A percentile compares a stretch with the other conserved stretches of the same genome.
These are phyloP conservation scores for Phanerochaete carnosa DNA, from an alignment of 768 basidiomycete genomes.

Conservation along the genomic window DNA sequence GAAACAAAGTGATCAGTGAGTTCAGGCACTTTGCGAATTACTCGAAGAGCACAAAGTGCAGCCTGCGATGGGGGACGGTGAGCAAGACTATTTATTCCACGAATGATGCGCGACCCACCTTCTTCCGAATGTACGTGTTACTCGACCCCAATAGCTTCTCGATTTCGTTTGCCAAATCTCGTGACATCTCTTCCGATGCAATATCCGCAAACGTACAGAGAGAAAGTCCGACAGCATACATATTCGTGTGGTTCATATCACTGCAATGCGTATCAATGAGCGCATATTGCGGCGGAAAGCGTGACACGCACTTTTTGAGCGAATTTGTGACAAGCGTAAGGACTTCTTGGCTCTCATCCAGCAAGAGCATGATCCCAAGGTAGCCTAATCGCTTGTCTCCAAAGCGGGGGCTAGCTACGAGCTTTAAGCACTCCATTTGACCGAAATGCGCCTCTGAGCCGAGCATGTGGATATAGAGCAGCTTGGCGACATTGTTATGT, in stretches of 20 bases:
- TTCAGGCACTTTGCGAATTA: slow-evolving; percentile 95
- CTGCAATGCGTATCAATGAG: slow-evolving; percentile 38
- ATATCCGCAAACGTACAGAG: slow-evolving; percentile 99
- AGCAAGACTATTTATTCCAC: not conserved
- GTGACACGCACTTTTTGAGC: slow-evolving; percentile 80
- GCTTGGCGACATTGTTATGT: slow-evolving; percentile 96
- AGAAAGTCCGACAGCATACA: slow-evolving; percentile 97
- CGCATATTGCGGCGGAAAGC: not conserved
- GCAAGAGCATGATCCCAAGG: slow-evolving; percentile 93
- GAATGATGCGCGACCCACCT: slow-evolving; percentile 49
- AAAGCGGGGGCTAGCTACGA: slow-evolving; percentile 93
- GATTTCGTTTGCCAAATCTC: slow-evolving; percentile 96
- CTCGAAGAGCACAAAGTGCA: slow-evolving; percentile 89
- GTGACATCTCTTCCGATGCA: slow-evolving; percentile 98
- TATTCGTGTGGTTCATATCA: slow-evolving; percentile 99
- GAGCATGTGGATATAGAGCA: slow-evolving; percentile 98
- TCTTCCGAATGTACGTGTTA: slow-evolving; percentile 98
- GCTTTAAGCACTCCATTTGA: slow-evolving; percentile 95
- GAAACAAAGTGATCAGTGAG: slow-evolving; percentile 87
- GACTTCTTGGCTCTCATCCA: slow-evolving; percentile 98
- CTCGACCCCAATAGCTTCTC: slow-evolving; percentile 96
- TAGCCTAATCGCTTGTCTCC: slow-evolving; percentile 96
- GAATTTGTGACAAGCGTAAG: slow-evolving; percentile 97
- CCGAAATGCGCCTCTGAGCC: slow-evolving; percentile 99
- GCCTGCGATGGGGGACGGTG: slow-evolving; percentile 48